Percentiles rank a stretch among this genome's conserved stretches.
Conservation (phyloP, 2,329 filamentous ascomycete genomes). For the Hypoxylon sp. region DNA sequence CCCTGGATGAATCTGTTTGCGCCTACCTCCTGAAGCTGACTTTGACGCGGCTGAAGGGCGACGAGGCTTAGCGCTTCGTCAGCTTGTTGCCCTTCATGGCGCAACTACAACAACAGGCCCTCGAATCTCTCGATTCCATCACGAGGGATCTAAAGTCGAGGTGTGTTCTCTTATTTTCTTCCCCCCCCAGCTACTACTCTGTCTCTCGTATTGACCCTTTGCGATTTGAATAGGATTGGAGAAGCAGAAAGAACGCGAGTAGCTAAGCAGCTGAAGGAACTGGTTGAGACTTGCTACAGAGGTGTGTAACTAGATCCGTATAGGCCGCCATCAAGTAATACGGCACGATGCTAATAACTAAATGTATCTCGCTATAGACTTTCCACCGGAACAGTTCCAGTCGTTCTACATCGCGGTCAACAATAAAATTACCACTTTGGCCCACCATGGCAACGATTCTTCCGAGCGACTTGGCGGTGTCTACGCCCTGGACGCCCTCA, state of each 20-base stretch:
- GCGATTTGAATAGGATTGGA: conserved; percentile 44
- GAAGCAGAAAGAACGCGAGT: conserved; percentile 64
- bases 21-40: conserved; percentile 45
- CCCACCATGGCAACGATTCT: conserved; percentile 85
- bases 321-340: background rate
- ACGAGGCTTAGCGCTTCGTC: conserved; percentile 7
- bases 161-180: conserved; percentile 52
- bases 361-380: conserved; percentile 63
- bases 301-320: conserved; percentile 49
- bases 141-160: conserved; percentile 64
- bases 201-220: conserved; percentile 6
- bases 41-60: conserved; percentile 41
- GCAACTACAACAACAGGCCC: conserved; percentile 60
- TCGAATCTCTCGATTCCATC: conserved; percentile 64
- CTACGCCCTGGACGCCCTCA: conserved; percentile 88
- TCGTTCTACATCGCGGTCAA: conserved; percentile 65
- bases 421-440: conserved; percentile 68
- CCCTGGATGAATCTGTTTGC: conserved; percentile 38
- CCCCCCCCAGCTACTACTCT: background rate
- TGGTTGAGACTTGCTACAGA: conserved; percentile 64
- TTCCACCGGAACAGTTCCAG: conserved; percentile 79
- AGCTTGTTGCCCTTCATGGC: conserved; percentile 46
- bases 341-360: background rate
- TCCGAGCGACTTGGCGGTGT: conserved; percentile 91
- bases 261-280: conserved; percentile 62